These are phyloP conservation scores for Cryptococcus hybrid DNA, from an alignment of 1,284 basidiomycete genomes.

Conservation along the genomic window DNA sequence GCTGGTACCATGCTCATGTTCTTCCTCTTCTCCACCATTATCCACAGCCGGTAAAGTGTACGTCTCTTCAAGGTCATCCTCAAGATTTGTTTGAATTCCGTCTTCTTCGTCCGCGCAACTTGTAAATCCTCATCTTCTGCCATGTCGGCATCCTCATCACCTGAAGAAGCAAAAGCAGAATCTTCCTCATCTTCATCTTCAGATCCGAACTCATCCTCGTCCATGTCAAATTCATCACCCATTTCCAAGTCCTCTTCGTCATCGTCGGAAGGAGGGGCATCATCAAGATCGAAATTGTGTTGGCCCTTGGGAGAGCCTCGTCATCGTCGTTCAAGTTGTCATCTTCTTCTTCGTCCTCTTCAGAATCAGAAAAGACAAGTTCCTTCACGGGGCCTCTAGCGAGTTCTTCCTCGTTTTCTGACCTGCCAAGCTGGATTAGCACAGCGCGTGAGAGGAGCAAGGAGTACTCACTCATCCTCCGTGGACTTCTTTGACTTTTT, in stretches of 20 bases:
- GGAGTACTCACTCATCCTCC: not conserved
- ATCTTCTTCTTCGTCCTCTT: slow-evolving; percentile 56
- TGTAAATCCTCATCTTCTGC: slow-evolving; percentile 28
- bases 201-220: slow-evolving; percentile 33
- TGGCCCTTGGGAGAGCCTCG: slow-evolving; percentile 41
- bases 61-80: slow-evolving; percentile 62
- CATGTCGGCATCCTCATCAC: slow-evolving; percentile 53
- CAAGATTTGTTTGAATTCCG: slow-evolving; percentile 50
- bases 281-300: slow-evolving; percentile 50
- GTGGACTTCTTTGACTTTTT: slow-evolving; percentile 48
- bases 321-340: slow-evolving; percentile 31
- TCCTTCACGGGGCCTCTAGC: slow-evolving; percentile 55
- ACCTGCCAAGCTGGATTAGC: not conserved
- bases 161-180: slow-evolving; percentile 43
- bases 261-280: slow-evolving; percentile 37
- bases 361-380: slow-evolving; percentile 61
- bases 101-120: slow-evolving; percentile 49
- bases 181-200: slow-evolving; percentile 54
- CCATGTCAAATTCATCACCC: slow-evolving; percentile 35
- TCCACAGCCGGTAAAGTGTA: slow-evolving; percentile 77
- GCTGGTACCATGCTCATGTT: slow-evolving; percentile 65
- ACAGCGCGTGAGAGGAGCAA: not conserved
- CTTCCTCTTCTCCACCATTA: slow-evolving; percentile 76
- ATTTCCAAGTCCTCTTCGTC: slow-evolving; percentile 27
- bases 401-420: slow-evolving; percentile 54